These are phyloP conservation scores for Fragaria ananassa DNA, from an alignment of 306 rosid species.

Conservation along the genomic window DNA sequence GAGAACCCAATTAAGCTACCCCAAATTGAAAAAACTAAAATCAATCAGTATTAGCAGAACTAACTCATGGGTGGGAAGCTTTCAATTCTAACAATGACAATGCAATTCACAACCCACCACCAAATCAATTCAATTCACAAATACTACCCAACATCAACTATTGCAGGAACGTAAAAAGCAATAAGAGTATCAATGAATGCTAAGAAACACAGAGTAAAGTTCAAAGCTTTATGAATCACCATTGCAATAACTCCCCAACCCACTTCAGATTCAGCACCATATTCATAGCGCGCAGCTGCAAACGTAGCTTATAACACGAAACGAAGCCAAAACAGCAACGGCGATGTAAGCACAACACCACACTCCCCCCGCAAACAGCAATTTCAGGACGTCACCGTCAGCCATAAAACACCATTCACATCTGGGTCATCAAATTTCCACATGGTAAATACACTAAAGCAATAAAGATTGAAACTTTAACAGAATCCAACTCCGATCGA, in stretches of 20 bases:
- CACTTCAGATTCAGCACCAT: conserved; percentile 4
- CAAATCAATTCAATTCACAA: background rate
- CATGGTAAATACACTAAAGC: background rate
- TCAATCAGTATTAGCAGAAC: background rate
- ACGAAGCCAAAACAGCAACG: conserved; percentile 58
- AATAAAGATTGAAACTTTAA: background rate
- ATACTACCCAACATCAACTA: background rate
- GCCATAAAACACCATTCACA: conserved; percentile 45
- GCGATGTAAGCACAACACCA: conserved; percentile 64
- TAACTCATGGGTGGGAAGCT: background rate
- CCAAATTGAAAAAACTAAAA: background rate
- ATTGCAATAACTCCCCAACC: conserved; percentile 21
- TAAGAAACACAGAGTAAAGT: background rate
- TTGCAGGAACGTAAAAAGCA: conserved; percentile 8
- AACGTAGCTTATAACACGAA: conserved; percentile 39
- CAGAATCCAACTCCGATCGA: background rate
- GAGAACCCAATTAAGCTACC: conserved; percentile 28
- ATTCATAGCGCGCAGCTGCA: conserved; percentile 38
- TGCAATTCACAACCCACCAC: background rate
- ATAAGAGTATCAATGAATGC: background rate
- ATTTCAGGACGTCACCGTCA: conserved; percentile 36
- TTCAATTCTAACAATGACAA: conserved; percentile 10
- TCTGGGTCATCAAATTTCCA: conserved; percentile 29
- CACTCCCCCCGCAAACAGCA: conserved; percentile 49
- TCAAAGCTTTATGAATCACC: conserved; percentile 11